phyloP scores from a whole-genome alignment of 2,329 filamentous ascomycete species.

The Calonectria crousiana region DNA sequence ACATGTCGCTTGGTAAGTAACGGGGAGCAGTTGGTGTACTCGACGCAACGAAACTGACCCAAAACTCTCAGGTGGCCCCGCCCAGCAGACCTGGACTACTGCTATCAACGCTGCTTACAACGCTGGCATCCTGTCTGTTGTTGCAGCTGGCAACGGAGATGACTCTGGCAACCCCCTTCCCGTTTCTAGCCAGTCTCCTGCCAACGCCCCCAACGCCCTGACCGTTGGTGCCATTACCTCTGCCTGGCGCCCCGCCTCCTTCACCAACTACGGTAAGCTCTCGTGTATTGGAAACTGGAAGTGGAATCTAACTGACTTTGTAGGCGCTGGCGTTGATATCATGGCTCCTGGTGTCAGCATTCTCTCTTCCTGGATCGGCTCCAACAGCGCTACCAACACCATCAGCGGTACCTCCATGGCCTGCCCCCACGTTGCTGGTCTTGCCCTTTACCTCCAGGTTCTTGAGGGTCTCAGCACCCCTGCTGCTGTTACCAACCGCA shows the following conservation, averaged over 20 bases:
- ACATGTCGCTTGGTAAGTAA: slow-evolving; percentile 56
- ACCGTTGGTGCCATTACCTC: slow-evolving; percentile 62
- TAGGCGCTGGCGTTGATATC: slow-evolving; percentile 51
- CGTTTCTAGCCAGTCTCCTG: slow-evolving; percentile 59
- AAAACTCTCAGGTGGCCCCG: not conserved
- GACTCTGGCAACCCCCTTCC: slow-evolving; percentile 43
- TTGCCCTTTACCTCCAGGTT: slow-evolving; percentile 58
- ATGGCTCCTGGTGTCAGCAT: slow-evolving; percentile 57
- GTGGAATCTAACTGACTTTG: slow-evolving; percentile 14
- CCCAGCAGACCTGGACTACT: slow-evolving; percentile 51
- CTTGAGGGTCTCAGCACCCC: slow-evolving; percentile 58
- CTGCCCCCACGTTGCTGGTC: slow-evolving; percentile 54
- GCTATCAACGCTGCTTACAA: slow-evolving; percentile 56
- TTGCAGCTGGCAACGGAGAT: slow-evolving; percentile 61
- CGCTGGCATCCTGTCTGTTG: slow-evolving; percentile 56
- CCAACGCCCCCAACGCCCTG: slow-evolving; percentile 58
- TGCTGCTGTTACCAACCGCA: slow-evolving; percentile 55
- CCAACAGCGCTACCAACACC: slow-evolving; percentile 47
- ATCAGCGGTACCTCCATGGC: slow-evolving; percentile 60
- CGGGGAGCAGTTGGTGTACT: too few species aligned
- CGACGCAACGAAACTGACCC: not conserved
- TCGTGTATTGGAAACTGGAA: not conserved
- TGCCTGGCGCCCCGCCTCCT: slow-evolving; percentile 54
- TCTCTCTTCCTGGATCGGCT: slow-evolving; percentile 57
- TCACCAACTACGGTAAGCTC: slow-evolving; percentile 61